These are phyloP conservation scores for Saccharomycopsis sp. DNA, from an alignment of 805 yeast genomes.

Conservation along the genomic window DNA sequence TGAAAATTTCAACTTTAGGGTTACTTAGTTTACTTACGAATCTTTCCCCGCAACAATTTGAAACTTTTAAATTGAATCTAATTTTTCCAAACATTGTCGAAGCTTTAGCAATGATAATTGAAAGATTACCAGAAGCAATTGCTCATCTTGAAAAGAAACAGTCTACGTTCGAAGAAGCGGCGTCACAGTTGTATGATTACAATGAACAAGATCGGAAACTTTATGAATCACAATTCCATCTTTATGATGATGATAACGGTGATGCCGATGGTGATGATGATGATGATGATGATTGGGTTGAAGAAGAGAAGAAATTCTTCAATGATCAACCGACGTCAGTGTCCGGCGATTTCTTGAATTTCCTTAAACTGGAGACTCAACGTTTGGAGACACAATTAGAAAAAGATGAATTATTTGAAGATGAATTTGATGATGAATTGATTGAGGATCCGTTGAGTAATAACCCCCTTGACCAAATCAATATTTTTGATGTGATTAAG, in stretches of 20 bases:
- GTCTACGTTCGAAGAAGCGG: slow-evolving; percentile 40
- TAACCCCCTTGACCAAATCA: slow-evolving; percentile 70
- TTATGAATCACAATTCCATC: slow-evolving; percentile 28
- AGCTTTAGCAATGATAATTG: slow-evolving; percentile 45
- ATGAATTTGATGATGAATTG: slow-evolving; percentile 47
- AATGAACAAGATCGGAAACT: slow-evolving; percentile 27
- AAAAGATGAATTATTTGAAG: slow-evolving; percentile 34
- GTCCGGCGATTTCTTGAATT: slow-evolving; percentile 10
- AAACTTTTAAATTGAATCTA: slow-evolving; percentile 30
- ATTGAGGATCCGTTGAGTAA: slow-evolving; percentile 77
- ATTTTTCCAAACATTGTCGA: slow-evolving; percentile 44
- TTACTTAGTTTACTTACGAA: slow-evolving; percentile 41
- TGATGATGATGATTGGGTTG: slow-evolving; percentile 22
- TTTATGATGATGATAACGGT: slow-evolving; percentile 24
- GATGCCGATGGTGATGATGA: slow-evolving; percentile 30
- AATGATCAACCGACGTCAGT: background rate
- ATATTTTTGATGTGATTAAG: slow-evolving; percentile 63
- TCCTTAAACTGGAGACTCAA: slow-evolving; percentile 7
- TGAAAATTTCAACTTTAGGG: slow-evolving; percentile 69
- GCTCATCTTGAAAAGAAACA: slow-evolving; percentile 56
- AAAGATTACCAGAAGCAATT: slow-evolving; percentile 66
- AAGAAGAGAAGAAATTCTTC: slow-evolving; percentile 10
- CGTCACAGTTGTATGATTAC: slow-evolving; percentile 24
- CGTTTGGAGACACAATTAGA: slow-evolving; percentile 16
- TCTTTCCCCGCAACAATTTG: slow-evolving; percentile 27